Percentiles rank a stretch among this genome's conserved stretches.
These are phyloP conservation scores for Boletales sp. DNA, from an alignment of 768 basidiomycete genomes.

Conservation along the genomic window DNA sequence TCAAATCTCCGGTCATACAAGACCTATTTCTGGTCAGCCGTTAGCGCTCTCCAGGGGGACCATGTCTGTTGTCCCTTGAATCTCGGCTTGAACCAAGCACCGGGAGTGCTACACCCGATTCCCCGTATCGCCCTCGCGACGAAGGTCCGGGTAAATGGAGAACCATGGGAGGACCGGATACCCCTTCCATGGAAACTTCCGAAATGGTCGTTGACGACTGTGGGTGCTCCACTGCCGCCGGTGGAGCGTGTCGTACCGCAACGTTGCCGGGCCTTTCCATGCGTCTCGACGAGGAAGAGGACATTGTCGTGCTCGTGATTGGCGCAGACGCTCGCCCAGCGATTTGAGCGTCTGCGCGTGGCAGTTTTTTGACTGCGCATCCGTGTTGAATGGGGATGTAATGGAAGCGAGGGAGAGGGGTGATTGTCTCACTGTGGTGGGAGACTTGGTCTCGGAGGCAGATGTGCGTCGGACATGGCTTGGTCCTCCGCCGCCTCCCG, in stretches of 20 bases:
- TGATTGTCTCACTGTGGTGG: conserved; percentile 33
- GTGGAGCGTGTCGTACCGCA: conserved; percentile 37
- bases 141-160: conserved; percentile 32
- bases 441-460: conserved; percentile 28
- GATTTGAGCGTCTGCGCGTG: conserved; percentile 69
- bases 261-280: conserved; percentile 32
- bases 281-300: conserved; percentile 22
- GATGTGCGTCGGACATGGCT: conserved; percentile 25
- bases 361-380: conserved; percentile 66
- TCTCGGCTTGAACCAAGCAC: conserved; percentile 33
- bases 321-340: conserved; percentile 81
- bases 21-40: conserved; percentile 2
- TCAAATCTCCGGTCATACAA: background rate
- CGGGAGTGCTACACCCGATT: conserved; percentile 26
- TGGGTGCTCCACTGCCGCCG: conserved; percentile 25
- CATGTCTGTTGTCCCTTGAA: conserved; percentile 28
- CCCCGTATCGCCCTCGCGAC: conserved; percentile 34
- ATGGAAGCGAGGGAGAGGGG: conserved; percentile 41
- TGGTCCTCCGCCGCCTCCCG: conserved; percentile 8
- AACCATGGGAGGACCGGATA: conserved; percentile 27
- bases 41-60: conserved; percentile 27
- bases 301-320: background rate
- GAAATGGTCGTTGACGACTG: conserved; percentile 20
- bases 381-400: conserved; percentile 37
- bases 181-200: conserved; percentile 30